Percentiles rank a stretch among this genome's conserved stretches.
phyloP scores from a whole-genome alignment of 441 rosid species.

The Erysimum cheiri region DNA sequence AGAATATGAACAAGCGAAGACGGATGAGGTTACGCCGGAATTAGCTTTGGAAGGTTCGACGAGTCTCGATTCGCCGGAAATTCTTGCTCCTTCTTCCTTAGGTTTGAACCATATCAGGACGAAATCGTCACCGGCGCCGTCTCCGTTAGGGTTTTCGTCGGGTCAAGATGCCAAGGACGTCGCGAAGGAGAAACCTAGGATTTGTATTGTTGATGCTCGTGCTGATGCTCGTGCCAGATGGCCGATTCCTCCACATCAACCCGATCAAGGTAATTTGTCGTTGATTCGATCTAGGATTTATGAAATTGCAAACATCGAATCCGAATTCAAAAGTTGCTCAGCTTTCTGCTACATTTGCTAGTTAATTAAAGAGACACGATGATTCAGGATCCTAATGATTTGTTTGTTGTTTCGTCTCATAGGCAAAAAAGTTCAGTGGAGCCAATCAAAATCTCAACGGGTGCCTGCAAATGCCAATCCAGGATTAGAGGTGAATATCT shows the following conservation, averaged over 20 bases:
- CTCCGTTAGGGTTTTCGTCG: constrained; percentile 65
- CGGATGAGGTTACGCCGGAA: constrained; percentile 1
- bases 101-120: constrained; percentile 85
- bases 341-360: background rate
- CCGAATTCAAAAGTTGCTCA: constrained; percentile 1
- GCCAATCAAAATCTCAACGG: constrained; percentile 73
- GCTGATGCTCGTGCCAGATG: constrained; percentile 47
- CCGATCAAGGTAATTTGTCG: constrained; percentile 53
- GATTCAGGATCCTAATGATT: constrained; percentile 13
- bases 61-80: constrained; percentile 47
- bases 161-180: constrained; percentile 36
- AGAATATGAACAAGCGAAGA: constrained; percentile 25
- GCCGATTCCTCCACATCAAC: constrained; percentile 46
- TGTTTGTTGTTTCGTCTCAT: constrained; percentile 12
- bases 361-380: background rate
- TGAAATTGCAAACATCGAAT: background rate
- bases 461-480: constrained; percentile 55
- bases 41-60: constrained; percentile 16
- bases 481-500: constrained; percentile 66
- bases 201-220: constrained; percentile 32
- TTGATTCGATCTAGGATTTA: constrained; percentile 4
- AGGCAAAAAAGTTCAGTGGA: constrained; percentile 72
- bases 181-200: constrained; percentile 39
- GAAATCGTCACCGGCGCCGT: constrained; percentile 58
- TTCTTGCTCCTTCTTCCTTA: constrained; percentile 66